Base-by-base conservation (phyloP, 2,329 filamentous ascomycete species). In the Gnomoniopsis smithogilvyi region DNA sequence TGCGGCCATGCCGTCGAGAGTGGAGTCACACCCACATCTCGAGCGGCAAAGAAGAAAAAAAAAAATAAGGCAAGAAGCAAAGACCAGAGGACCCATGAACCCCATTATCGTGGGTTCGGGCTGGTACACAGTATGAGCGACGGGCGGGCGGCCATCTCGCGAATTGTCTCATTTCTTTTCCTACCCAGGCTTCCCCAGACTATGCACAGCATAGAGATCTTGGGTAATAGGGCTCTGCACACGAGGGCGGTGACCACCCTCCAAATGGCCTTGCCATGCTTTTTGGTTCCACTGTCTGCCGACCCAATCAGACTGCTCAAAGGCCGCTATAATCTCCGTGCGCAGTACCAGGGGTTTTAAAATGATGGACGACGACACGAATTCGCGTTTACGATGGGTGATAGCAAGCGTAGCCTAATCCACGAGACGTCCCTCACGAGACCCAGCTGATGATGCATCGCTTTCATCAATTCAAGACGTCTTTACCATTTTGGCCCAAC, bases 261-360 rank as follows among this genome's bases (percentile, higher is more conserved):
- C n/a, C n/a, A n/a, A n/a, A n/a, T n/a, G n/a, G 12, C n/a, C 41
- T 17, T 45, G 45, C 49, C 30, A n/a, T 19, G 19, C 21, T 10
- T 14, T 22, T n/a, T n/a, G n/a, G n/a, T n/a, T n/a, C n/a, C n/a
- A n/a, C 21, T 51, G 26, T 34, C 6, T 43, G 38, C 19, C 19
- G 38, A n/a, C 38, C 38, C 38, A 43, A 36, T 22, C 43, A 46
- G 46, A 38, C 17, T 19, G 3, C 15, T n/a, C n/a, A 51, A 43
- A 41, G 38, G 49, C 47, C 59, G 51, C 49, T 14, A 59, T 51
- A 30, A 61, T 58, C 59, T 59, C 59, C 59, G 59, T 58, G 52
- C 59, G 34, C 55, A 41, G 54, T 51, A 17, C 51, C 51, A 53
- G 51, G 51, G 51, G 51, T 43, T 53, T 43, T 30, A 45, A 45